Conservation (phyloP, 1,284 basidiomycete species). For the Sporisorium iseilematis-ciliati region DNA sequence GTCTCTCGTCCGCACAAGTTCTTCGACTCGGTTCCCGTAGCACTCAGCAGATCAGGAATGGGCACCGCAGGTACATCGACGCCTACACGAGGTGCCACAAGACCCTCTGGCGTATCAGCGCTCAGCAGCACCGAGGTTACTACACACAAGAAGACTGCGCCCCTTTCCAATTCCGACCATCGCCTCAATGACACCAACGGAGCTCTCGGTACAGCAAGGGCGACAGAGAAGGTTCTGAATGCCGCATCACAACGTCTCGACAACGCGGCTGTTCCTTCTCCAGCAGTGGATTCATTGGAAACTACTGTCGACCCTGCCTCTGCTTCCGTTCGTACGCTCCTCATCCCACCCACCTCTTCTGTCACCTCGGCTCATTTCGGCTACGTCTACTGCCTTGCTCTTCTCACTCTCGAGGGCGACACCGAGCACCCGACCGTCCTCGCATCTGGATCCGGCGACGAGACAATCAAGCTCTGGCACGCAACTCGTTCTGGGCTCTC, state of each 20-base stretch:
- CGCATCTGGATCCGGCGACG: slow-evolving; percentile 77
- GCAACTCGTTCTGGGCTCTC: slow-evolving; percentile 72
- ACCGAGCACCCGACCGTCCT: slow-evolving; percentile 39
- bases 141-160: neutral
- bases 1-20: slow-evolving; percentile 63
- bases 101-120: neutral
- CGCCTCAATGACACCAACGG: neutral
- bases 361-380: slow-evolving; percentile 87
- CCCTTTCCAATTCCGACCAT: neutral
- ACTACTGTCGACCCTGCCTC: neutral
- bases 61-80: slow-evolving; percentile 36
- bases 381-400: slow-evolving; percentile 88
- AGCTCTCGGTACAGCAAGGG: slow-evolving; percentile 11
- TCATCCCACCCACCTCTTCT: slow-evolving; percentile 40
- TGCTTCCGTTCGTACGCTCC: slow-evolving; percentile 33
- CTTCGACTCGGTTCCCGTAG: slow-evolving; percentile 70
- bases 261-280: slow-evolving; percentile 8
- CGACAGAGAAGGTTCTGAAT: slow-evolving; percentile 35
- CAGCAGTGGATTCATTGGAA: neutral
- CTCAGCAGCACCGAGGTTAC: slow-evolving; percentile 3
- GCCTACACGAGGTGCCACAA: slow-evolving; percentile 14
- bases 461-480: slow-evolving; percentile 90
- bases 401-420: slow-evolving; percentile 71
- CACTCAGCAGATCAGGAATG: slow-evolving; percentile 42
- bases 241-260: slow-evolving; percentile 37